phyloP scores from a whole-genome alignment of 2,329 filamentous ascomycete species.

The Uncinocarpus reesii region DNA sequence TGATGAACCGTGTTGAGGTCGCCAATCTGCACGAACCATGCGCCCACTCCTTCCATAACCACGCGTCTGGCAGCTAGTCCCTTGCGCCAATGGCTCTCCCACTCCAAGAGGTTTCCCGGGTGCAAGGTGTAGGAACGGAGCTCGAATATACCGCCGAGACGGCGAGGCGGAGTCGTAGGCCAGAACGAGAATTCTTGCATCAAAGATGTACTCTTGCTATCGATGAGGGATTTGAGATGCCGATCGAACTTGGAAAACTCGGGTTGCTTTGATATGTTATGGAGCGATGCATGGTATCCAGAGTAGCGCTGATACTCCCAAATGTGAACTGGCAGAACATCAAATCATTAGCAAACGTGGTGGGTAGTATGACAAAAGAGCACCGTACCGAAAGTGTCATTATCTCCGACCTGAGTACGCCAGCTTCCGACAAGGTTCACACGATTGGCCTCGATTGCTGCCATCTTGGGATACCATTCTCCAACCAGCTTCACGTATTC shows the following conservation, averaged over 20 bases:
- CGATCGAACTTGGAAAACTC: slow-evolving; percentile 74
- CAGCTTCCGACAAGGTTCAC: slow-evolving; percentile 95
- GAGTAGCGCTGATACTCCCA: slow-evolving; percentile 99
- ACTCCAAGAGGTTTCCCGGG: slow-evolving; percentile 90
- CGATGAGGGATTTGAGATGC: slow-evolving; percentile 77
- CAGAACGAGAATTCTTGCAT: slow-evolving; percentile 99
- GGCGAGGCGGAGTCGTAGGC: slow-evolving; percentile 84
- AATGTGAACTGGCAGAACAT: slow-evolving; percentile 66
- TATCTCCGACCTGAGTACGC: slow-evolving; percentile 95
- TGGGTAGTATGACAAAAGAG: background rate
- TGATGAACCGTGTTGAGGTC: slow-evolving; percentile 97
- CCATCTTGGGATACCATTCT: slow-evolving; percentile 85
- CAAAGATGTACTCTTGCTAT: slow-evolving; percentile 72
- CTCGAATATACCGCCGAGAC: slow-evolving; percentile 88
- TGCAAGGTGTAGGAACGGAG: slow-evolving; percentile 92
- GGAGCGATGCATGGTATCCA: slow-evolving; percentile 84
- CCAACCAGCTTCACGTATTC: slow-evolving; percentile 88
- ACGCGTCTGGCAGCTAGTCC: slow-evolving; percentile 83
- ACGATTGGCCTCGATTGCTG: slow-evolving; percentile 73
- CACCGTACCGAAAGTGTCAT: slow-evolving; percentile 79
- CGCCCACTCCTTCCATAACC: slow-evolving; percentile 96
- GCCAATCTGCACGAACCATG: slow-evolving; percentile 98
- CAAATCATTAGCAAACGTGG: slow-evolving; percentile 26
- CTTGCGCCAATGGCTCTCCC: slow-evolving; percentile 96
- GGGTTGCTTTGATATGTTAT: slow-evolving; percentile 71